Base-by-base conservation (phyloP, 225 moss, liverwort and hornwort species). In the Bryoerythrophyllum caledonicum region DNA sequence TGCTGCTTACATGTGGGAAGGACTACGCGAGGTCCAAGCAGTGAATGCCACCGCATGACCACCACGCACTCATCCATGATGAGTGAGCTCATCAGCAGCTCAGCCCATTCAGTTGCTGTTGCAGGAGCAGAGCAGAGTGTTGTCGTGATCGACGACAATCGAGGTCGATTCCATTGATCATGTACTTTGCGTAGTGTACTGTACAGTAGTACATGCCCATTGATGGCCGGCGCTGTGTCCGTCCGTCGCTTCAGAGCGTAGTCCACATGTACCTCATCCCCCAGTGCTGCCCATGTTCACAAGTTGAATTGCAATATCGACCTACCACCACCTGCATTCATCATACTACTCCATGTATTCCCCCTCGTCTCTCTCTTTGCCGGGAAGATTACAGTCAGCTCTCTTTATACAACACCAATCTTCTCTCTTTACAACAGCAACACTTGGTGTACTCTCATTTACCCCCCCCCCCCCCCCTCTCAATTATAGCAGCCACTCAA, bases 271-370 rank as follows among this genome's bases (percentile, higher is more conserved):
- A 60, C 66, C 55, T 37, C 35, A 10, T 10, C 69, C 54, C n/a
- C 38, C 8, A 38, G 38, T 69, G 68, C 53, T 35, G 37, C 69
- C 55, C 54, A 35, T 37, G 55, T 72, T 43, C 40, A 27, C 38
- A 40, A 6, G 32, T 32, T 32, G 20, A 43, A 38, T 38, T 38
- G 38, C n/a, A 32, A 3, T 20, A 43, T 40, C n/a, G 30, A 67
- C 67, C 72, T 17, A 49, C 48, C 19, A 60, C 26, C 44, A 25
- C 72, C 59, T 60, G 72, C 60, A 58, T 17, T 59, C 43, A 59
- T 69, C 21, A 26, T 13, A 4, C 23, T 38, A 25, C 35, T n/a
- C n/a, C n/a, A n/a, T n/a, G n/a, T n/a, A n/a, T n/a, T n/a, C n/a
- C n/a, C n/a, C n/a, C n/a, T 70, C 55, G 37, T 56, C 56, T 38